Evolutionary conservation across 495 filamentous ascomycete species (phyloP).

Genomic region (Talaromyces thailandensis): DNA sequence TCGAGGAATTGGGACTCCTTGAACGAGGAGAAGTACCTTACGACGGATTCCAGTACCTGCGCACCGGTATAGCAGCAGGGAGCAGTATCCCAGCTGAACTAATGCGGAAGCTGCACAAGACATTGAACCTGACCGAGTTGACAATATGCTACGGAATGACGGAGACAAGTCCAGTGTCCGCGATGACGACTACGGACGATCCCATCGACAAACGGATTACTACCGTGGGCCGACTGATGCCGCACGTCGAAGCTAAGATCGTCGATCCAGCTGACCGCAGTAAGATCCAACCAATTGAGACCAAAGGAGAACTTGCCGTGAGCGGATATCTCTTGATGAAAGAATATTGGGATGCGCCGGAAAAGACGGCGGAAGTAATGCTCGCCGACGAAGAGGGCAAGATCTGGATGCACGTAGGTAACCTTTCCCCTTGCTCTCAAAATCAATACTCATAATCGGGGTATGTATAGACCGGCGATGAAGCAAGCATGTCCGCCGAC

Average conservation of each 20-base stretch:
- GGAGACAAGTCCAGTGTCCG: conserved; percentile 84
- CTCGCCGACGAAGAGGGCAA: conserved; percentile 48
- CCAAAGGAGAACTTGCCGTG: conserved; percentile 74
- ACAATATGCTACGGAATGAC: conserved; percentile 99
- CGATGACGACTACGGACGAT: conserved; percentile 82
- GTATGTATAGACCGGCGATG: conserved; percentile 61
- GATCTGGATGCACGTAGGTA: conserved; percentile 60
- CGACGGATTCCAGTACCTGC: conserved; percentile 57
- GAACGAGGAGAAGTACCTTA: conserved; percentile 40
- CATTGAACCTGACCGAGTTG: conserved; percentile 72
- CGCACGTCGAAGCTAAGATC: conserved; percentile 80
- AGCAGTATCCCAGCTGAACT: conserved; percentile 72
- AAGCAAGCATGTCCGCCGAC: conserved; percentile 72
- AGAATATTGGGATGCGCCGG: conserved; percentile 73
- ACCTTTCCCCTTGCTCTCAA: conserved; percentile 6
- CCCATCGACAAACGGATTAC: conserved; percentile 69
- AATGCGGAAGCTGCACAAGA: conserved; percentile 70
- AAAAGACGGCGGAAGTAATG: conserved; percentile 63
- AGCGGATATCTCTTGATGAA: conserved; percentile 86
- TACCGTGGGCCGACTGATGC: conserved; percentile 68
- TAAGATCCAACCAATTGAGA: conserved; percentile 50
- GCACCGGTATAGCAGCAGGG: conserved; percentile 90
- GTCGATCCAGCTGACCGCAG: conserved; percentile 53
- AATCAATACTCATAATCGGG: conserved; percentile 35
- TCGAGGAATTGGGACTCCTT: conserved; percentile 73